These are phyloP conservation scores for Phaseolus lunatus DNA, from an alignment of 306 rosid genomes.

Conservation along the genomic window DNA sequence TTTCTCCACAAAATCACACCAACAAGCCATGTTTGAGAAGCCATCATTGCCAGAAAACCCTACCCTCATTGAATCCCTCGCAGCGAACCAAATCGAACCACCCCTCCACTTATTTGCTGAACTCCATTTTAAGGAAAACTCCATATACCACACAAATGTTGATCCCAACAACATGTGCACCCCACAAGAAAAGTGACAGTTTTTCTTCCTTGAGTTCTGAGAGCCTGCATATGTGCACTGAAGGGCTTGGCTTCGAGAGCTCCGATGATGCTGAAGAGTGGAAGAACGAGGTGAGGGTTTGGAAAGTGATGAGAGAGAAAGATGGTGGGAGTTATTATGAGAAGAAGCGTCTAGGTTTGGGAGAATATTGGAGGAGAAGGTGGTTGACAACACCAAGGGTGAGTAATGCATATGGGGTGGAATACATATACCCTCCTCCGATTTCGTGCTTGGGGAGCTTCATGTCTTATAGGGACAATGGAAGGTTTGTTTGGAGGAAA, in stretches of 20 bases:
- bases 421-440: constrained; percentile 73
- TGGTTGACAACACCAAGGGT: constrained; percentile 41
- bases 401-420: constrained; percentile 40
- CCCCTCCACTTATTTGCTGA: not conserved
- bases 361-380: constrained; percentile 43
- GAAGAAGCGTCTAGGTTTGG: constrained; percentile 1
- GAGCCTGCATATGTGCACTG: constrained; percentile 71
- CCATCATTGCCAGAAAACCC: constrained; percentile 69
- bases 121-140: not conserved
- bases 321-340: not conserved
- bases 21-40: constrained; percentile 62
- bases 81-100: constrained; percentile 58
- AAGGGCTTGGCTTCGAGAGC: constrained; percentile 81
- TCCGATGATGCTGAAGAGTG: constrained; percentile 68
- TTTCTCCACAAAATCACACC: not conserved
- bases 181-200: constrained; percentile 54
- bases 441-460: constrained; percentile 79
- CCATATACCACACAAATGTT: not conserved
- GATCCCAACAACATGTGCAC: not conserved
- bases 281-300: constrained; percentile 28
- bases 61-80: constrained; percentile 64
- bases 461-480: constrained; percentile 68
- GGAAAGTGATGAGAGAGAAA: constrained; percentile 33
- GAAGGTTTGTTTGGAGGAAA: constrained; percentile 75
- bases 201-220: constrained; percentile 48